phyloP scores from a whole-genome alignment of 2,329 filamentous ascomycete genomes.

The Cryphonectria parasitica region DNA sequence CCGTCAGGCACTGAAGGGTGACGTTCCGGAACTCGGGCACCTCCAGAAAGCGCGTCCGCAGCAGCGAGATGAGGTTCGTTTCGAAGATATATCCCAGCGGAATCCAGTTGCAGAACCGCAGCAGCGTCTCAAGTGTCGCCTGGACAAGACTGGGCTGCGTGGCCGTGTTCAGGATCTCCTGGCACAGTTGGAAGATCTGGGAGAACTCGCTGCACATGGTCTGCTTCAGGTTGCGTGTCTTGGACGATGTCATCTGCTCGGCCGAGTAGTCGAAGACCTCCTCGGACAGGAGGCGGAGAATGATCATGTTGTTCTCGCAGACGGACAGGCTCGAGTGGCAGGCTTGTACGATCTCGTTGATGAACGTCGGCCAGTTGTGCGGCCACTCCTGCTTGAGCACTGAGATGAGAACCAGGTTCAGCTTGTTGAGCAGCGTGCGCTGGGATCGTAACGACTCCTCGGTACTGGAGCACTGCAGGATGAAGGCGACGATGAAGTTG shows the following conservation, averaged over 20 bases:
- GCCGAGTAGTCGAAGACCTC: slow-evolving; percentile 99
- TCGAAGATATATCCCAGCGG: slow-evolving; percentile 98
- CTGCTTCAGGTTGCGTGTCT: slow-evolving; percentile 94
- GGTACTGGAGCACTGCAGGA: slow-evolving; percentile 88
- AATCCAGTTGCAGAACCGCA: slow-evolving; percentile 99
- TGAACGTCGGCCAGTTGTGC: slow-evolving; percentile 99
- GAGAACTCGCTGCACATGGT: slow-evolving; percentile 99
- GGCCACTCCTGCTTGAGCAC: slow-evolving; percentile 99
- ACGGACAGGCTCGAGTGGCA: slow-evolving; percentile 95
- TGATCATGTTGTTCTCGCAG: slow-evolving; percentile 99
- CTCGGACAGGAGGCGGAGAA: slow-evolving; percentile 91
- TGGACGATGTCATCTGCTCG: slow-evolving; percentile 98
- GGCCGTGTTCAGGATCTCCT: slow-evolving; percentile 89
- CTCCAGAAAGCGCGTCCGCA: slow-evolving; percentile 90
- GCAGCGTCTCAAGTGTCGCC: slow-evolving; percentile 92
- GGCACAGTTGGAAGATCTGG: slow-evolving; percentile 96
- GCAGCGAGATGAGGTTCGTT: slow-evolving; percentile 91
- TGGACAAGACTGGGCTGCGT: slow-evolving; percentile 85
- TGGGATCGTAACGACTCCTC: slow-evolving; percentile 86
- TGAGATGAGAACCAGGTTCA: slow-evolving; percentile 95
- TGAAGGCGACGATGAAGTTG: slow-evolving; percentile 98
- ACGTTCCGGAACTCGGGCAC: slow-evolving; percentile 95
- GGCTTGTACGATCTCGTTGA: slow-evolving; percentile 98
- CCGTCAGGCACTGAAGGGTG: slow-evolving; percentile 93
- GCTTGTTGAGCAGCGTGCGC: slow-evolving; percentile 92